A percentile compares a stretch with the other conserved stretches of the same genome.
Evolutionary conservation across 2,329 filamentous ascomycete genomes (phyloP).

Genomic region (Colletotrichum sp.): DNA sequence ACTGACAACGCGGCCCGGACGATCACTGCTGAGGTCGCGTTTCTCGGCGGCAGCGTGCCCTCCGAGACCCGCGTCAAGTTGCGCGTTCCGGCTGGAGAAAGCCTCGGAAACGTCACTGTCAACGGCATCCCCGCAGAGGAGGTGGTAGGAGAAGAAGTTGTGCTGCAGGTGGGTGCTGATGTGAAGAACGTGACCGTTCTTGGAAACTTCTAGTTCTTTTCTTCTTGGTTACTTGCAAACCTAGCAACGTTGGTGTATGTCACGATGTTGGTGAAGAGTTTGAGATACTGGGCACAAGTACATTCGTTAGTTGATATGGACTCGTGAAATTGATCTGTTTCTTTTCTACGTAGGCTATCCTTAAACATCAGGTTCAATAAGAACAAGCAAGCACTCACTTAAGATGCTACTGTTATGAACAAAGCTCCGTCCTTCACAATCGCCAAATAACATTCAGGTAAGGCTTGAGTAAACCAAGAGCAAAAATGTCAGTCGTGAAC

Average conservation of each 20-base stretch:
- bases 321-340: no score
- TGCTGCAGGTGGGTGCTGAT: neutral
- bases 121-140: accelerated
- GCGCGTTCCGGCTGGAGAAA: neutral
- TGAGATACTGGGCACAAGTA: neutral
- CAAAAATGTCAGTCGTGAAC: accelerated
- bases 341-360: no score
- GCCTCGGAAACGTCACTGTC: neutral
- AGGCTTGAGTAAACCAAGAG: no score
- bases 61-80: neutral
- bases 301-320: neutral
- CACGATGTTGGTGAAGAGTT: neutral
- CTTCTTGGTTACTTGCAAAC: neutral
- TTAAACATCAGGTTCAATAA: no score
- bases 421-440: no score
- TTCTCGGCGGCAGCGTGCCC: accelerated
- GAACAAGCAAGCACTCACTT: neutral
- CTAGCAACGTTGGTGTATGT: neutral
- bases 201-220: neutral
- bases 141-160: neutral
- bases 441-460: no score
- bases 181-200: neutral
- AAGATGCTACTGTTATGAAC: neutral
- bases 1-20: accelerated
- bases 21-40: neutral